phyloP scores from a whole-genome alignment of 225 moss, liverwort and hornwort species.

The Marchantia paleacea region DNA sequence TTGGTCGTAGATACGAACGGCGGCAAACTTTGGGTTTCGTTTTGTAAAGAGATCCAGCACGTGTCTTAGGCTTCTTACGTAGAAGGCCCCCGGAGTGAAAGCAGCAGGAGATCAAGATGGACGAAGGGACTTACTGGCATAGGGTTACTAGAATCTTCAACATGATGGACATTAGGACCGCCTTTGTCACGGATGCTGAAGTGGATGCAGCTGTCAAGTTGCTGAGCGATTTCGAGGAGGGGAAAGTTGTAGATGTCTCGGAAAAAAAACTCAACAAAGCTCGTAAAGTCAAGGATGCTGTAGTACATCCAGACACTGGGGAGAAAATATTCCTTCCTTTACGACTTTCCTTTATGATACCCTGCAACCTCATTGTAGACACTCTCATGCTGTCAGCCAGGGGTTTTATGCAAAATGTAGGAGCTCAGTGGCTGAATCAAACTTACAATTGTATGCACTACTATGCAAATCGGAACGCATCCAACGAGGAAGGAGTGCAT shows the following conservation, averaged over 20 bases:
- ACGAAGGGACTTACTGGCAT: conserved; percentile 94
- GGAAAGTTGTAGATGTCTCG: conserved; percentile 23
- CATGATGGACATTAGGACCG: conserved; percentile 99
- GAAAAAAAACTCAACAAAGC: conserved; percentile 62
- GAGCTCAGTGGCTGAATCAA: conserved; percentile 98
- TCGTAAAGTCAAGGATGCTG: conserved; percentile 84
- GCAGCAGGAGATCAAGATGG: conserved; percentile 43
- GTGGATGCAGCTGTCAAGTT: conserved; percentile 74
- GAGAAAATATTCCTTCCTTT: conserved; percentile 96
- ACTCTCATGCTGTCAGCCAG: conserved; percentile 92
- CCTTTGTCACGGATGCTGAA: conserved; percentile 67
- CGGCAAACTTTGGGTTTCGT: not conserved
- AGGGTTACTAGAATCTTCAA: conserved; percentile 86
- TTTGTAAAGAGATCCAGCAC: not conserved
- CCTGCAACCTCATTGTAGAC: conserved; percentile 85
- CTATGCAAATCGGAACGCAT: conserved; percentile 97
- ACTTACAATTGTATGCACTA: conserved; percentile 97
- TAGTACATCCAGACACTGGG: conserved; percentile 89
- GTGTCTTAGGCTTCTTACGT: not conserved
- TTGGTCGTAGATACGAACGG: not conserved
- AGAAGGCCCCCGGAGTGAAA: not conserved
- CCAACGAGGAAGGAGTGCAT: conserved; percentile 63
- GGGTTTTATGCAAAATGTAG: conserved; percentile 78
- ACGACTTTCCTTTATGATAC: conserved; percentile 84
- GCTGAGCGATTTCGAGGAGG: conserved; percentile 47